Evolutionary conservation across 192 early-diverging fungal genomes (phyloP), one percentile per base, ranked within the genome.

Genomic region (Coemansia reversa): DNA sequence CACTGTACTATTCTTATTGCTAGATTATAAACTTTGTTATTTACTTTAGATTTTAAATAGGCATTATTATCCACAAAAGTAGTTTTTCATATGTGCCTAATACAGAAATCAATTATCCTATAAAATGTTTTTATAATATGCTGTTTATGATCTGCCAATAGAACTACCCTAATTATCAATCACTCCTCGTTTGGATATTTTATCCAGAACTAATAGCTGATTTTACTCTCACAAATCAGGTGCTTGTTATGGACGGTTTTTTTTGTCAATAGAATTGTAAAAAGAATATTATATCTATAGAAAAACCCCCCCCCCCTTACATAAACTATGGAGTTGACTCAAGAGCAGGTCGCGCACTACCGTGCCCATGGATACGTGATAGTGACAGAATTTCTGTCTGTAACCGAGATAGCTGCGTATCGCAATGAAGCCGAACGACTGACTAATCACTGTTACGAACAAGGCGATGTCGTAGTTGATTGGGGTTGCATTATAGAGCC

Each of bases 401-500:
- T 54, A 0, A 8, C 53, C 9, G 74, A 76, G 55, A 12, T 76
- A 7, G 55, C 28, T 19, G 12, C 50, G 19, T 73, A 73, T 35
- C 14, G 33, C 12, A 35, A 60, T 30, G 79, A 81, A 39, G 66
- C 79, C 0, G 66, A 76, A 55, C 23, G 23, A 23, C 67, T 81
- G 39, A 52, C 58, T 28, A 81, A 81, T 67, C 67, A 73, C 54
- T 81, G 79, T 60, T 81, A 76, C 63, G 79, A 81, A 58, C 66
- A 57, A 3, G 77, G 77, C 58, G 77, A 80, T 29, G 56, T 80
- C 14, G 68, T 80, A 24, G 24, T 63, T 2, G 23, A 63, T 58
- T 80, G 77, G 77, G 77, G 77, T 24, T 80, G 77, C 47, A 59
- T 80, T n/a, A 55, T 80, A 7, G 79, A 81, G 66, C 79, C 79